Evolutionary conservation across 2,329 filamentous ascomycete genomes (phyloP).

Genomic region (Paramyrothecium roridum): DNA sequence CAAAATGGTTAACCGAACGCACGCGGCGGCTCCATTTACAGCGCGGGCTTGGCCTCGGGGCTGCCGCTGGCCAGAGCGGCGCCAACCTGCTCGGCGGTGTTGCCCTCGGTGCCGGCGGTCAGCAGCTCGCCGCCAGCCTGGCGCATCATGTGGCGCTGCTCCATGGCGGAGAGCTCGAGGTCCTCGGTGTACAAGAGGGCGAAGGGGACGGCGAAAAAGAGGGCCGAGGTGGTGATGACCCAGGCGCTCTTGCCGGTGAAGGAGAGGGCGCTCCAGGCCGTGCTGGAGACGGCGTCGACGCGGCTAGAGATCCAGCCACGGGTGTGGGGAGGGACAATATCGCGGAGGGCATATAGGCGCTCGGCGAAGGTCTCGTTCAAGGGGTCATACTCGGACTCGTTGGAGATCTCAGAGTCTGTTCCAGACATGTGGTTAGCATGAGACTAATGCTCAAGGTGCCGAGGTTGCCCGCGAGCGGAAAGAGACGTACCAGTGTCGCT

Average conservation of each 20-base stretch:
- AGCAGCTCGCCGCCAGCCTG: slow-evolving; percentile 77
- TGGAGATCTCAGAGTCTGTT: slow-evolving; percentile 79
- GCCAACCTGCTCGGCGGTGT: slow-evolving; percentile 47
- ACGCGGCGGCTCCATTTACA: slow-evolving; percentile 31
- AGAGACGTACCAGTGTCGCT: slow-evolving; percentile 77
- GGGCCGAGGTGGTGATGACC: slow-evolving; percentile 84
- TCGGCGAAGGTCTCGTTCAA: slow-evolving; percentile 59
- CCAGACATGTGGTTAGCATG: too few relatives aligned
- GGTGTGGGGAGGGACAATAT: slow-evolving; percentile 72
- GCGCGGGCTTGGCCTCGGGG: slow-evolving; percentile 42
- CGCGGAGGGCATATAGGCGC: slow-evolving; percentile 68
- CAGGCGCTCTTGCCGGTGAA: slow-evolving; percentile 86
- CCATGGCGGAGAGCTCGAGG: slow-evolving; percentile 95
- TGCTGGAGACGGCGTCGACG: slow-evolving; percentile 49
- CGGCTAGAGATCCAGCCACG: slow-evolving; percentile 65
- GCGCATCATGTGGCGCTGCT: slow-evolving; percentile 95
- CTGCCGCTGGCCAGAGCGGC: slow-evolving; percentile 41
- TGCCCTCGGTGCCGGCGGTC: slow-evolving; percentile 41
- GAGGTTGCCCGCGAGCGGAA: slow-evolving; percentile 2
- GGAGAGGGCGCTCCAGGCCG: slow-evolving; percentile 52
- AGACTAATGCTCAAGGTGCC: neutral
- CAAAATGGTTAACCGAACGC: too few relatives aligned
- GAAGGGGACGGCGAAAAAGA: slow-evolving; percentile 90
- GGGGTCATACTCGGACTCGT: slow-evolving; percentile 69
- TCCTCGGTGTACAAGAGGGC: slow-evolving; percentile 92